A percentile compares a stretch with the other conserved stretches of the same genome.
These are phyloP conservation scores for Ophiostoma ips DNA, from an alignment of 2,329 filamentous ascomycete genomes.

Conservation along the genomic window DNA sequence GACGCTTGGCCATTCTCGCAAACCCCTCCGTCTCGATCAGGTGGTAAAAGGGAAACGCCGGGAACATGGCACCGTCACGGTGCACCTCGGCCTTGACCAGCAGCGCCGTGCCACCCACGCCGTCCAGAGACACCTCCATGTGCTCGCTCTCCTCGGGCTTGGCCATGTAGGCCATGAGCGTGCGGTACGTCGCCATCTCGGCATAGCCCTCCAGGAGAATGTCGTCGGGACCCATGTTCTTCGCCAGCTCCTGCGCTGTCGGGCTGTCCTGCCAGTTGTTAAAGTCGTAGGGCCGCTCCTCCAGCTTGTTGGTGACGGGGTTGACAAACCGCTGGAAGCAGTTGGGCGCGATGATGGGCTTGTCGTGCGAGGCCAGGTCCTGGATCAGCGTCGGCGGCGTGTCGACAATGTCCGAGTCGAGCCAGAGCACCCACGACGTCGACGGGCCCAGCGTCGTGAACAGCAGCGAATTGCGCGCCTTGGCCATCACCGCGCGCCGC, in stretches of 20 bases:
- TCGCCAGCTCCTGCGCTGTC: constrained; percentile 59
- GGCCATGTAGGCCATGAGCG: constrained; percentile 76
- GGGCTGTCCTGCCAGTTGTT: constrained; percentile 95
- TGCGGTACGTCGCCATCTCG: constrained; percentile 83
- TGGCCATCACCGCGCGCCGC: constrained; percentile 78
- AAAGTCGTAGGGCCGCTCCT: constrained; percentile 82
- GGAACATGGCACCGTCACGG: constrained; percentile 96
- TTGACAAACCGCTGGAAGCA: constrained; percentile 84
- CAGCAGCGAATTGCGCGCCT: constrained; percentile 82
- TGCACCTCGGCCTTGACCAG: constrained; percentile 96
- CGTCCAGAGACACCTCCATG: constrained; percentile 65
- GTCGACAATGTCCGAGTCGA: constrained; percentile 86
- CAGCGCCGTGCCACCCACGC: constrained; percentile 83
- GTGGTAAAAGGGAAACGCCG: constrained; percentile 89
- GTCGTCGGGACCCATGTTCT: constrained; percentile 77
- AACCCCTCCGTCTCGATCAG: constrained; percentile 97
- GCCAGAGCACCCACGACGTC: constrained; percentile 94
- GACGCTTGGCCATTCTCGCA: constrained; percentile 83
- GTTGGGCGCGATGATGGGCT: constrained; percentile 86
- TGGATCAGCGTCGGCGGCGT: constrained; percentile 76
- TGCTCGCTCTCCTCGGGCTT: constrained; percentile 41
- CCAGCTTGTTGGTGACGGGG: constrained; percentile 49
- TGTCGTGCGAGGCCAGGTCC: constrained; percentile 76
- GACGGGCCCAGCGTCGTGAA: constrained; percentile 87
- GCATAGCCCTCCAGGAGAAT: constrained; percentile 87